Evolutionary conservation across 441 rosid species (phyloP), one percentile per base, ranked within the genome.

Genomic region (Biscutella laevigata): DNA sequence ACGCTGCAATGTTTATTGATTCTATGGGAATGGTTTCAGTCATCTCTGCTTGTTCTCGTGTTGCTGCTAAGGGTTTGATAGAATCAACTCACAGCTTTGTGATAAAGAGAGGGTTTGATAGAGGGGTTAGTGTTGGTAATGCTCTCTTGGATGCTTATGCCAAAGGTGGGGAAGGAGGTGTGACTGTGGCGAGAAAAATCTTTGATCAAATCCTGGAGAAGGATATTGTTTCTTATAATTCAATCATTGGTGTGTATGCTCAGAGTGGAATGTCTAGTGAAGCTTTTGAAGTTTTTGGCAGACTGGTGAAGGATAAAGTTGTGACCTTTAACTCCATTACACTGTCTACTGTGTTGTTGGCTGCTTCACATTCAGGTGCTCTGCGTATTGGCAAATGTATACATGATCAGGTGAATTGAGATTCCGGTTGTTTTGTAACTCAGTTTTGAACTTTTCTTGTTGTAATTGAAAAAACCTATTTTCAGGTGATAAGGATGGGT

Each of bases 101-200:
- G 54, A 36, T 75, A 17, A 83, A 84, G 61, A 78, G 60, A 55
- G 95, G 92, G 7, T 79, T 87, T 62, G 77, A 75, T 58, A 45
- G 30, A 28, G 76, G 69, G 49, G 66, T 75, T 7, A 77, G 75
- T 25, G 82, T 87, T 51, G 83, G 72, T 57, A 84, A 84, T 63
- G 75, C 82, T 49, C 69, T 87, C 45, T 68, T 82, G 49, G 94
- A 78, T 61, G 92, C 90, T 16, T 87, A 84, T 71, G 95, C 91
- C 2, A 90, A 83, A 60, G 65, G 76, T 1, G 77, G 85, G 8
- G 74, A 70, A 38, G 66, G 77, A 63, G 70, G 62, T 20, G 67
- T 74, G 45, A 71, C 38, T 47, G 62, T 73, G 37, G 77, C 95
- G 1, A 75, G 80, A 66, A 81, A 66, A 50, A 67, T 87, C 73